These are phyloP conservation scores for Pythium scleroteichum DNA, from an alignment of 352 stramenopile genomes.

Conservation along the genomic window DNA sequence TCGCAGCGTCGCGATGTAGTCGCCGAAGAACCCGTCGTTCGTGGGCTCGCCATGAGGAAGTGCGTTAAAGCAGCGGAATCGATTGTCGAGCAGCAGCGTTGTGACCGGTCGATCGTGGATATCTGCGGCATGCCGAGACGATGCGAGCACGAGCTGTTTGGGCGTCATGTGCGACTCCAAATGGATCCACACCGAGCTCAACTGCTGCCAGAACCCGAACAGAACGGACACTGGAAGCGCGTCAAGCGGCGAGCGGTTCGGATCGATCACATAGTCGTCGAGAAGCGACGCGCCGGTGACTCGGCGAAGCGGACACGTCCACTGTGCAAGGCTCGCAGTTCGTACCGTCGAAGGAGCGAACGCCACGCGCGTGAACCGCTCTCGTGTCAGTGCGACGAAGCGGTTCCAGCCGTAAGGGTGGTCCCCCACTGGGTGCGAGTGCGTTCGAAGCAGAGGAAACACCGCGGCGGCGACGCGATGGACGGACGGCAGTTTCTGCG, in stretches of 20 bases:
- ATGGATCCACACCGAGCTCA: background rate
- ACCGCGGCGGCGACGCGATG: background rate
- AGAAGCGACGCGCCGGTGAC: background rate
- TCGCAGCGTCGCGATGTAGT: background rate
- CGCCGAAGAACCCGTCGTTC: background rate
- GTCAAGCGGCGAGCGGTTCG: background rate
- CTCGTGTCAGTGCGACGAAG: background rate
- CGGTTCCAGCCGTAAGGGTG: background rate
- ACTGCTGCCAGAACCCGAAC: background rate
- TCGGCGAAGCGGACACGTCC: background rate
- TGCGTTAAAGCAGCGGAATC: conserved; percentile 1
- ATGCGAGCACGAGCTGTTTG: background rate
- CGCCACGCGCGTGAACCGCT: background rate
- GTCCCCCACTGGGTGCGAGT: background rate
- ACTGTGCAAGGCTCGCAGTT: background rate
- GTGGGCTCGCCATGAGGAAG: background rate
- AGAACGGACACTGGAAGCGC: background rate
- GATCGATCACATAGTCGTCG: background rate
- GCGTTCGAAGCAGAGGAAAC: too few relatives aligned
- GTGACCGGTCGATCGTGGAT: background rate
- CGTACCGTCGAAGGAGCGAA: background rate
- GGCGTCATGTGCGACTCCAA: background rate
- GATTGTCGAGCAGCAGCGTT: background rate
- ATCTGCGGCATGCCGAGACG: background rate
- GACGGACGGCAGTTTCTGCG: background rate